Evolutionary conservation across 495 filamentous ascomycete species (phyloP).

Genomic region (Staphylotrichum longicolle): DNA sequence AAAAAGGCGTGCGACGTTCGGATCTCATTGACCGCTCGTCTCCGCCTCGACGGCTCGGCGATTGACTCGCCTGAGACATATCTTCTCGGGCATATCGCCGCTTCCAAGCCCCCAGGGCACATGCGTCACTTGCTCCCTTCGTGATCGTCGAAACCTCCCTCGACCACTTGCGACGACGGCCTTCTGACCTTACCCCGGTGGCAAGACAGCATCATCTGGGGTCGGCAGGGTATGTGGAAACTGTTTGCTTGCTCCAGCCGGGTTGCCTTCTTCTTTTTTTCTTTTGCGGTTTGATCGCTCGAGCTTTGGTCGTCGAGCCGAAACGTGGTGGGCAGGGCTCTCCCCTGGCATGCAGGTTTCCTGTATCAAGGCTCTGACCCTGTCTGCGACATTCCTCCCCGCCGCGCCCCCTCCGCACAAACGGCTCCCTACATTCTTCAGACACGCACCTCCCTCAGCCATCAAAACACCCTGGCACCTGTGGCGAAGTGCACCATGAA

Average conservation of each 20-base stretch:
- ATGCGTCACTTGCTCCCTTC: not conserved
- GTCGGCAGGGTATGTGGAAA: constrained; percentile 4
- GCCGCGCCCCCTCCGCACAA: constrained; percentile 17
- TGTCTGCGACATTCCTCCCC: constrained; percentile 28
- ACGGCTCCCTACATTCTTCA: constrained; percentile 33
- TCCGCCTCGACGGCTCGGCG: constrained; percentile 13
- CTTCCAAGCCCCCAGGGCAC: not conserved
- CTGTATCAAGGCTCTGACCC: constrained; percentile 26
- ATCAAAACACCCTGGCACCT: constrained; percentile 25
- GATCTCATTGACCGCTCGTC: not conserved
- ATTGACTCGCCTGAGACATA: constrained; percentile 6
- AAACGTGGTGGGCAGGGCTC: constrained; percentile 31
- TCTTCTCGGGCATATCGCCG: not conserved
- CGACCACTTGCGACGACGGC: too few relatives aligned
- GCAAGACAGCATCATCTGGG: not conserved
- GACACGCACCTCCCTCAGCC: constrained; percentile 12
- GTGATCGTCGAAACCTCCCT: not conserved
- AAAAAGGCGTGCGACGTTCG: not conserved
- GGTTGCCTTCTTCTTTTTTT: not conserved
- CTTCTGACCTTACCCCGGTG: not conserved
- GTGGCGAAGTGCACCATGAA: not conserved
- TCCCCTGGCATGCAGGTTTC: constrained; percentile 39
- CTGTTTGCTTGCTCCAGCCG: not conserved
- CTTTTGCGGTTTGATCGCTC: constrained; percentile 20
- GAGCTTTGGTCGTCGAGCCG: constrained; percentile 21